These are phyloP conservation scores for Tilletiaria anomala DNA, from an alignment of 1,284 basidiomycete genomes.

Conservation along the genomic window DNA sequence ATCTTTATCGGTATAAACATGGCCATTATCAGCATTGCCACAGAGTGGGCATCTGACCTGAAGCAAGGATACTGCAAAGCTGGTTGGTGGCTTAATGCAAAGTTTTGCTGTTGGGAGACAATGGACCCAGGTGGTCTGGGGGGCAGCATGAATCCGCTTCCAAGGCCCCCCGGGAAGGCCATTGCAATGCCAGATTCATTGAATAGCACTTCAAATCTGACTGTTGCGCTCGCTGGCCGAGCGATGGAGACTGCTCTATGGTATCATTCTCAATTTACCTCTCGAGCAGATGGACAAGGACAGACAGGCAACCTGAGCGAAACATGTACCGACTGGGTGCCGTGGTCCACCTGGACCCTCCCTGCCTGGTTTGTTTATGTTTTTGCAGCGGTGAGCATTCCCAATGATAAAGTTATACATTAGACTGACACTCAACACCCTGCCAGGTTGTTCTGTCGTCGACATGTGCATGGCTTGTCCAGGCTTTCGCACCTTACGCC, in stretches of 20 bases:
- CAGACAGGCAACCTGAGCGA: neutral
- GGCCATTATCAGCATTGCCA: conserved; percentile 83
- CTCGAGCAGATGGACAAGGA: neutral
- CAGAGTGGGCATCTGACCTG: conserved; percentile 94
- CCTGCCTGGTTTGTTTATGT: conserved; percentile 74
- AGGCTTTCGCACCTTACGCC: conserved; percentile 77
- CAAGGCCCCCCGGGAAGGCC: neutral
- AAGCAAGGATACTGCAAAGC: conserved; percentile 93
- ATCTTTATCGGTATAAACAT: conserved; percentile 82
- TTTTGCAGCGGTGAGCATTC: conserved; percentile 52
- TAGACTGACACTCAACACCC: neutral
- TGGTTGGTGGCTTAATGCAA: conserved; percentile 95
- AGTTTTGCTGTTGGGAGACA: conserved; percentile 90
- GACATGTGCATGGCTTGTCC: conserved; percentile 63
- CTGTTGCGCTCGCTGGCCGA: neutral
- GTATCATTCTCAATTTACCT: neutral
- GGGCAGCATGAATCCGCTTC: conserved; percentile 1
- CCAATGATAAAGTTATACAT: neutral
- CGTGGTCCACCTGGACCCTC: conserved; percentile 68
- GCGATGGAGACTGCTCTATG: neutral
- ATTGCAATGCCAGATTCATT: neutral
- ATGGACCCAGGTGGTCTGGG: conserved; percentile 29
- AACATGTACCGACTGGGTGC: conserved; percentile 79
- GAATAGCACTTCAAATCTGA: neutral
- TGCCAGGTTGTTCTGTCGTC: conserved; percentile 8